A percentile compares a stretch with the other conserved stretches of the same genome.
Conservation (phyloP, 495 filamentous ascomycete genomes). For the Penicillium crystallinum region DNA sequence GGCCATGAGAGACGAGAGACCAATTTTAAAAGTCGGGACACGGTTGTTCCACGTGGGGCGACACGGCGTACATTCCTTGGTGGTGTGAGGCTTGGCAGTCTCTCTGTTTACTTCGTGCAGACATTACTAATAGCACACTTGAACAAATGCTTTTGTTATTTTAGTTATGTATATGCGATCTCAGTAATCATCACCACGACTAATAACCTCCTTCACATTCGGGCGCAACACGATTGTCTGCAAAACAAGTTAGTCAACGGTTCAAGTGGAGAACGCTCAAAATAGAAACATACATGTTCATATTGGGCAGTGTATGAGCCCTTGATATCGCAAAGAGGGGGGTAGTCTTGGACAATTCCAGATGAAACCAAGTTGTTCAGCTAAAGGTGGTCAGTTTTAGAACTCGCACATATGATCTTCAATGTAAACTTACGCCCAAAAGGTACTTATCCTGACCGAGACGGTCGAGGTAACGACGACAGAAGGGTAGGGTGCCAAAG, state of each 20-base stretch:
- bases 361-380: constrained; percentile 81
- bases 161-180: background rate
- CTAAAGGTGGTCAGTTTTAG: constrained; percentile 39
- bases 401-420: background rate
- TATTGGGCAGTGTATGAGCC: constrained; percentile 92
- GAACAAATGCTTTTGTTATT: constrained; percentile 5
- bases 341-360: constrained; percentile 86
- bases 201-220: constrained; percentile 89
- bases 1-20: constrained; percentile 11
- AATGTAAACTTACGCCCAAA: constrained; percentile 56
- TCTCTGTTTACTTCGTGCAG: background rate
- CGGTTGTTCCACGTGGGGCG: constrained; percentile 39
- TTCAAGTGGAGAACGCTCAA: background rate
- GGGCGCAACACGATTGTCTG: constrained; percentile 85
- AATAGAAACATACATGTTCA: constrained; percentile 65
- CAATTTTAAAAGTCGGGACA: constrained; percentile 17
- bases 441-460: constrained; percentile 86
- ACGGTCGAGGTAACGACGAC: constrained; percentile 78
- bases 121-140: background rate
- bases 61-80: constrained; percentile 17
- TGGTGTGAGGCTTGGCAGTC: constrained; percentile 17
- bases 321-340: constrained; percentile 86
- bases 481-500: constrained; percentile 85
- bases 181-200: constrained; percentile 86
- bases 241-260: constrained; percentile 19